phyloP scores from a whole-genome alignment of 306 rosid genomes.

The Styphnolobium japonicum region DNA sequence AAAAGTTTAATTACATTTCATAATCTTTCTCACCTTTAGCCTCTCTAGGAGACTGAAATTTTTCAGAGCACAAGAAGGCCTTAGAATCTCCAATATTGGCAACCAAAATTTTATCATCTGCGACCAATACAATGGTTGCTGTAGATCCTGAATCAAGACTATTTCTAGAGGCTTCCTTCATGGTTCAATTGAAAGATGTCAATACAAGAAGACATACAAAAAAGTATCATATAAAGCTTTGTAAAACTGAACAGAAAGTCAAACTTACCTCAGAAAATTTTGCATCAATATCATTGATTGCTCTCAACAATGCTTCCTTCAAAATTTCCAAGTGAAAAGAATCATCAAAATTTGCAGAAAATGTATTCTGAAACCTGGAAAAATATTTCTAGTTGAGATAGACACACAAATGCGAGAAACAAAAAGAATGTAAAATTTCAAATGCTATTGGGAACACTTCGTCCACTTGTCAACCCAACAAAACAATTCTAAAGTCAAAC shows the following conservation, averaged over 20 bases:
- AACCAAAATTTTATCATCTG: slow-evolving; percentile 85
- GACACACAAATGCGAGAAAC: slow-evolving; percentile 4
- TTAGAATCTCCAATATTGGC: slow-evolving; percentile 97
- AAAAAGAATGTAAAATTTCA: background rate
- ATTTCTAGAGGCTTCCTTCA: slow-evolving; percentile 82
- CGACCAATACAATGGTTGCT: slow-evolving; percentile 69
- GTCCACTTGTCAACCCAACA: background rate
- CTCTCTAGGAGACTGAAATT: slow-evolving; percentile 66
- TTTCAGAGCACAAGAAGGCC: slow-evolving; percentile 89
- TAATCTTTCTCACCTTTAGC: slow-evolving; percentile 73
- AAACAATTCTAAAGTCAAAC: slow-evolving; percentile 12
- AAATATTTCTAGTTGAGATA: slow-evolving; percentile 23
- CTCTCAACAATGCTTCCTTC: slow-evolving; percentile 90
- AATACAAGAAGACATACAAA: slow-evolving; percentile 28
- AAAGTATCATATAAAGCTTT: background rate
- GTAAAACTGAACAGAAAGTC: slow-evolving; percentile 26
- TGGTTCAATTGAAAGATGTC: slow-evolving; percentile 38
- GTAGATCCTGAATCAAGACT: slow-evolving; percentile 79
- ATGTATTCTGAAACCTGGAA: slow-evolving; percentile 67
- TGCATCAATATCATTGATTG: slow-evolving; percentile 79
- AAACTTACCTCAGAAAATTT: slow-evolving; percentile 76
- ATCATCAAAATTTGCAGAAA: slow-evolving; percentile 58
- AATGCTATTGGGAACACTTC: background rate
- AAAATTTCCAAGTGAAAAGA: slow-evolving; percentile 84
- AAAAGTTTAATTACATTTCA: slow-evolving; percentile 3